Evolutionary conservation across 441 rosid species (phyloP), one percentile per base, ranked within the genome.

Genomic region (Gossypium schwendimanii): DNA sequence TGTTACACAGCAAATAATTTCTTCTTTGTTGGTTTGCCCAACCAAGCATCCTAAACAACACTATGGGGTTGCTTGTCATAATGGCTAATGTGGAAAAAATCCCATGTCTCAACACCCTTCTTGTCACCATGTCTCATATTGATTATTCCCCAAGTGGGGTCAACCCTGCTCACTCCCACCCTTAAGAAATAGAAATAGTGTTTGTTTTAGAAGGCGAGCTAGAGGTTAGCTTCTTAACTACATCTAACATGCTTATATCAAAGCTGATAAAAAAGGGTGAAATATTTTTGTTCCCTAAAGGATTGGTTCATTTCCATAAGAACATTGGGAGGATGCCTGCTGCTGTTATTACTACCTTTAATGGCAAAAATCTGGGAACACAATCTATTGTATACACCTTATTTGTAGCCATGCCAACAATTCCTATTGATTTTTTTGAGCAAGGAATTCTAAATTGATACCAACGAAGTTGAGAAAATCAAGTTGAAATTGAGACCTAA

Each of bases 111-210:
- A 87, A 87, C 84, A 87, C 89, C 6, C 77, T 83, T 0, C 85
- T 86, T 8, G 28, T 87, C 23, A 80, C 89, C 17, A 61, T 86
- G 60, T 41, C 87, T 6, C 88, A 89, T 59, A 81, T 87, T 65
- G 88, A 87, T 81, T 87, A 79, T 8, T 86, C 84, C 62, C 88
- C 86, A 0, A 85, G 79, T 0, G 89, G 91, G 24, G 62, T 87
- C 20, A 87, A 86, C 78, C 91, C 91, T 7, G 87, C 88, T 8
- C 91, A 87, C 83, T 79, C 84, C 0, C 91, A 87, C 59, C 91
- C 88, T 6, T 85, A 89, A 1, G 89, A 86, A 75, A 70, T 85
- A 0, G 89, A 87, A 82, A 39, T 84, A 0, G 64, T 84, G 12
- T 86, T 77, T 17, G 85, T 87, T 39, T 87, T 87, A 1, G 77